Evolutionary conservation across 805 yeast species (phyloP), one percentile per base, ranked within the genome.

Genomic region (Saccharomyces paradoxus): DNA sequence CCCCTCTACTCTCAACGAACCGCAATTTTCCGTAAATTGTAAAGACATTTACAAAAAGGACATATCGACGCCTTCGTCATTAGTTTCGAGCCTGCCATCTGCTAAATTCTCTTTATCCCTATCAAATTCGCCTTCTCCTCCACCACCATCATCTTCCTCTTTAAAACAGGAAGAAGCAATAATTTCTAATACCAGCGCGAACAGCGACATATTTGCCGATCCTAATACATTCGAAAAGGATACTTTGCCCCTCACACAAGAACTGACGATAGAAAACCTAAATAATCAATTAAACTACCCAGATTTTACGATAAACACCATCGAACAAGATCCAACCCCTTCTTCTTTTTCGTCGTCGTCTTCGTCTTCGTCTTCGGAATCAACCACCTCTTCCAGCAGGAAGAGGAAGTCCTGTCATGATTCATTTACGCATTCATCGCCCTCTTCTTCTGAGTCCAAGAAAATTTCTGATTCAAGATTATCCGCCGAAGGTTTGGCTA

Each of bases 401-500:
- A 37, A 37, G 17, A 21, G 44, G 22, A 37, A 37, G 17, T 1
- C 24, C 24, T 17, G 44, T 37, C 44, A 37, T 21, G 44, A 37
- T 37, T 37, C 44, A 17, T 37, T 17, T 12, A 17, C 44, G 7
- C 22, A 37, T 10, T 37, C 44, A 3, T 37, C 44, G 13, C 44
- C 44, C 22, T 37, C 44, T 17, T 37, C 44, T 17, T 37, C 44
- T 17, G 44, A 37, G 24, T 37, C 44, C 29, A 63, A 63, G 48
- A 65, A 63, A 50, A 68, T 69, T 4, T 67, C 77, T 29, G 83
- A 81, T 59, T 81, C 87, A 3, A 69, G 88, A 56, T 65, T 84
- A 30, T 83, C 87, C 14, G 72, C 83, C 3, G 75, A 74, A 37
- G 84, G 82, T 51, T 69, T 84, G 28, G 79, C 84, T 4, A 73